These are phyloP conservation scores for Stephanodiscus minutulus DNA, from an alignment of 108 stramenopile genomes.

Conservation along the genomic window DNA sequence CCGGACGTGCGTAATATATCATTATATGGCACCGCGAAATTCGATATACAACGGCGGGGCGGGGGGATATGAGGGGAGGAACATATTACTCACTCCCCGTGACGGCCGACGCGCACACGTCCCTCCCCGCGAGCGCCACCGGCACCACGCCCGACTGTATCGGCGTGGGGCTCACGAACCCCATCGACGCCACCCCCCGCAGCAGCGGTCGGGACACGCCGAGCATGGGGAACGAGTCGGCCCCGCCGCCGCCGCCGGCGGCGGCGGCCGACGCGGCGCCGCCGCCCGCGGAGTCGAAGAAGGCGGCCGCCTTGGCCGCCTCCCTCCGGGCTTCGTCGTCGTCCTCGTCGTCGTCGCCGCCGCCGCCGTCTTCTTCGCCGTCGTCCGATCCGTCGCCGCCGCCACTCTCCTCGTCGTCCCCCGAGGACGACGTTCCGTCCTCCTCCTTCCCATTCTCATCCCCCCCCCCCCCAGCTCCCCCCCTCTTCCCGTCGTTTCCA, in stretches of 20 bases:
- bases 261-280: background rate
- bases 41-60: no score
- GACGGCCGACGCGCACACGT: conserved; percentile 92
- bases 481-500: background rate
- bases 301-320: conserved; percentile 71
- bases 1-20: no score
- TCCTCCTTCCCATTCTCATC: background rate
- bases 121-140: conserved; percentile 89
- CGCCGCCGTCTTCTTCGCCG: conserved; percentile 44
- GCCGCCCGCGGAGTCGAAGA: conserved; percentile 58
- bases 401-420: conserved; percentile 20
- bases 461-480: conserved; percentile 10
- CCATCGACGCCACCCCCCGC: conserved; percentile 93
- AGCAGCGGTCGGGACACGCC: conserved; percentile 93
- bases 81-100: conserved; percentile 53
- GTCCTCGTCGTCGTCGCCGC: conserved; percentile 43
- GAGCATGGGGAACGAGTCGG: conserved; percentile 87
- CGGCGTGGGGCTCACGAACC: conserved; percentile 93
- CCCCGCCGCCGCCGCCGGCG: conserved; percentile 28
- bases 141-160: conserved; percentile 94
- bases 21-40: no score
- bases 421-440: conserved; percentile 10
- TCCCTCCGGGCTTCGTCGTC: conserved; percentile 58
- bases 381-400: conserved; percentile 46
- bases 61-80: no score